Evolutionary conservation across 352 stramenopile species (phyloP).

Genomic region (Globisporangium cystogenes): DNA sequence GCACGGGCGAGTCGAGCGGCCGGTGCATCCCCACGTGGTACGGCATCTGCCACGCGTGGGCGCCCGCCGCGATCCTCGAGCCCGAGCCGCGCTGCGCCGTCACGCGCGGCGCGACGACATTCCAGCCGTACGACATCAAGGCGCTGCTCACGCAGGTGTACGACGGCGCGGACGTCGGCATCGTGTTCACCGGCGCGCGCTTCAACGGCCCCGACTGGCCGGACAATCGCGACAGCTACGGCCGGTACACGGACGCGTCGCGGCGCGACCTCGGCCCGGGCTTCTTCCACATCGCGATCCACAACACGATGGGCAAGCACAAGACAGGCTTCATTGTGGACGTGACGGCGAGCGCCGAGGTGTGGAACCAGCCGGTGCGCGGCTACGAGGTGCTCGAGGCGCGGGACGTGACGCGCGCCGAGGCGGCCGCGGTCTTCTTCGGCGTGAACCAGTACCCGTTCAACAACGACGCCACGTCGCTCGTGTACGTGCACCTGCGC

Average conservation of each 20-base stretch:
- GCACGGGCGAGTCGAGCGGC: not conserved
- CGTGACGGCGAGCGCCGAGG: slow-evolving; percentile 14
- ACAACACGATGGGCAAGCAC: slow-evolving; percentile 31
- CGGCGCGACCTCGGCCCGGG: slow-evolving; percentile 40
- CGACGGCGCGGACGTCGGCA: slow-evolving; percentile 40
- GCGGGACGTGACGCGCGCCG: not conserved
- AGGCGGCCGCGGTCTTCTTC: slow-evolving; percentile 2
- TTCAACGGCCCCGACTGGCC: slow-evolving; percentile 36
- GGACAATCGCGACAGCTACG: slow-evolving; percentile 41
- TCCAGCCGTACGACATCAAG: slow-evolving; percentile 28
- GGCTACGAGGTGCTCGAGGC: slow-evolving; percentile 7
- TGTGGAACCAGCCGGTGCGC: slow-evolving; percentile 17
- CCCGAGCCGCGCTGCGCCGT: slow-evolving; percentile 28
- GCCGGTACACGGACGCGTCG: slow-evolving; percentile 30
- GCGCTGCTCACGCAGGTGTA: slow-evolving; percentile 41
- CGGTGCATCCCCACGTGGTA: slow-evolving; percentile 16
- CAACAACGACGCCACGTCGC: slow-evolving; percentile 7
- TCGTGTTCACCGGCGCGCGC: slow-evolving; percentile 45
- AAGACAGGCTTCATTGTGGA: slow-evolving; percentile 36
- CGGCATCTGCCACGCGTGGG: slow-evolving; percentile 17
- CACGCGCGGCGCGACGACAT: slow-evolving; percentile 2
- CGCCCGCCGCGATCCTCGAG: slow-evolving; percentile 24
- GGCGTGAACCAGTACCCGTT: slow-evolving; percentile 11
- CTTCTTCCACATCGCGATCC: slow-evolving; percentile 50
- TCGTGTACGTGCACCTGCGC: slow-evolving; percentile 9